Base-by-base conservation (phyloP, 2,329 filamentous ascomycete genomes). In the Aureobasidium sp. region DNA sequence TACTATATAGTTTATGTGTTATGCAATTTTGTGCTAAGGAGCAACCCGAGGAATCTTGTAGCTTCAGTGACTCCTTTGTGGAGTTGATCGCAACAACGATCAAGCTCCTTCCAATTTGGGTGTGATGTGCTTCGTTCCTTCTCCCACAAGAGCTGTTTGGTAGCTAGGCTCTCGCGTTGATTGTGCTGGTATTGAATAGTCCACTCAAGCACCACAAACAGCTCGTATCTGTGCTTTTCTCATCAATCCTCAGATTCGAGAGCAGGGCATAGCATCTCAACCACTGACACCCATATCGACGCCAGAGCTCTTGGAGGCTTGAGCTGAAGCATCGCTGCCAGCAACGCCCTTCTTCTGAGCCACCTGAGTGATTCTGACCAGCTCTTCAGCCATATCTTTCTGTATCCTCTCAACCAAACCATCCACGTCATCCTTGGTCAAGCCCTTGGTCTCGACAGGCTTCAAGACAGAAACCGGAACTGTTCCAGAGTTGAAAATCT, bases 391-490 rank as follows among this genome's bases (percentile, higher is more conserved):
- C 91, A 96, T 96, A 57, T 85, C 74, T 25, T 91, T 87, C 62
- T 86, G 83, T 2, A 87, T 90, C 59, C 81, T 81, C 61, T 81
- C 79, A 55, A 87, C 82, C 48, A 96, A 78, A 63, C 83, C 82
- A 67, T 94, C 88, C 59, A 96, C 90, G 72, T 96, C 91, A 58
- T 86, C 85, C 29, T 87, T 64, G 21, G 84, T 89, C 66, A 95
- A 81, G 59, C 84, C 85, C 66, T 83, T 81, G 11, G 91, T 97
- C 53, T 85, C 80, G 64, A 97, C 91, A 2, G 91, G 90, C 69
- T 89, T 84, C 59, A 96, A 79, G 27, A 96, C 90, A 90, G 65
- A 64, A 15, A 72, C 79, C 13, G 89, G 89, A 63, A 97, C 73
- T 0, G 68, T 69, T 5, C 79, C 79, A 3, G 72, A 70, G 16